Base-by-base conservation (phyloP, 148 eudicot species). In the Talinum fruticosum region DNA sequence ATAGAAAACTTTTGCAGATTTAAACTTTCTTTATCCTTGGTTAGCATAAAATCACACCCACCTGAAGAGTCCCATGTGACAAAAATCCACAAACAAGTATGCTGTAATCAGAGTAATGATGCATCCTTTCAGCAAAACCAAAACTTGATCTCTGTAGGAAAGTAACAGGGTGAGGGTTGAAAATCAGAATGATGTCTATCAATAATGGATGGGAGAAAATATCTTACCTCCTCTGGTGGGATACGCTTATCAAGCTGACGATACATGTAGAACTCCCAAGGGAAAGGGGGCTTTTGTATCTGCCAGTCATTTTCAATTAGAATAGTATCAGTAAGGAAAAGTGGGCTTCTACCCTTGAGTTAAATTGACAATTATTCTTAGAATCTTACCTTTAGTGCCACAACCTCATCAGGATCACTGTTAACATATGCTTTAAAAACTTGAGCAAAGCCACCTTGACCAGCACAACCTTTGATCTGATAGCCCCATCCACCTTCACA, bases 221-320 rank as follows among this genome's bases (percentile, higher is more conserved):
- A 65, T 30, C 90, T 79, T 88, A 96, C 99, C 74, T 86, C 85
- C 78, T 85, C 85, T 1, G 81, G 85, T 74, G 88, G 82, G 64
- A 96, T 83, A 45, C 90, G 88, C 76, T 62, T 81, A 84, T 96
- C 99, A 83, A 96, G 97, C 81, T 88, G 97, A 72, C 97, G 88
- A 79, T 96, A 96, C 85, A 96, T 90, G 86, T 91, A 91, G 81
- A 96, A 96, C 84, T 96, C 99, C 99, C 99, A 96, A 34, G 94
- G 87, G 79, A 96, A 93, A 61, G 97, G 84, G 30, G 99, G 99
- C 70, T 87, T 90, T 87, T 96, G 99, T 76, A 96, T 84, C 99
- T 96, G 87, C 77, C 35, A 83, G 37, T 75, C 49, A 73, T 47
- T 62, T 47, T 59, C 84, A 82, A 72, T 75, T 6, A 76, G 71